A percentile compares a stretch with the other conserved stretches of the same genome.
Evolutionary conservation across 805 yeast species (phyloP).

Genomic region (Maudiozyma bulderi): DNA sequence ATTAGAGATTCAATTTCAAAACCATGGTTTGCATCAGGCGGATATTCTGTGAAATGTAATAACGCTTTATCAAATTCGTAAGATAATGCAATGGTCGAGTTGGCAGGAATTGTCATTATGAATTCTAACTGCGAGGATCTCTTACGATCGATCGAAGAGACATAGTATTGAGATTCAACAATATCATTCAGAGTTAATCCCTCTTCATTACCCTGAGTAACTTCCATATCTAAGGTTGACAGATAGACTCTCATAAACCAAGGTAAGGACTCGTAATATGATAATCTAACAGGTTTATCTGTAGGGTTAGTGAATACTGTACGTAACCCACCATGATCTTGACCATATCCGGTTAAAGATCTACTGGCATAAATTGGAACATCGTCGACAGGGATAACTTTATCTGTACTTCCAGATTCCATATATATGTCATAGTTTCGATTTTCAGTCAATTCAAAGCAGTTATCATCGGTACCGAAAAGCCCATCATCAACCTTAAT

Average conservation of each 20-base stretch:
- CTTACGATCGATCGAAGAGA: conserved; percentile 69
- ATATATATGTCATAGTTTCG: conserved; percentile 24
- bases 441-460: conserved; percentile 28
- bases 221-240: conserved; percentile 47
- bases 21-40: conserved; percentile 99
- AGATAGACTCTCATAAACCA: conserved; percentile 86
- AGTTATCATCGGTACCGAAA: conserved; percentile 29
- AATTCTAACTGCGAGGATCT: conserved; percentile 81
- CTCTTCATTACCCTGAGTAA: conserved; percentile 13
- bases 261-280: conserved; percentile 76
- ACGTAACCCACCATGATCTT: conserved; percentile 83
- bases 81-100: conserved; percentile 48
- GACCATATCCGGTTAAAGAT: conserved; percentile 85
- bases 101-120: conserved; percentile 52
- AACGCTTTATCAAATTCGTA: conserved; percentile 83
- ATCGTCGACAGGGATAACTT: conserved; percentile 30
- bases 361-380: conserved; percentile 73
- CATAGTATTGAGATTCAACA: conserved; percentile 48
- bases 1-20: conserved; percentile 91
- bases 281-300: conserved; percentile 37
- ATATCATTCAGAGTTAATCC: conserved; percentile 25
- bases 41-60: conserved; percentile 79
- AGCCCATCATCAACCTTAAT: conserved; percentile 23
- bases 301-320: conserved; percentile 66
- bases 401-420: conserved; percentile 37